Base-by-base conservation (phyloP, 192 early-diverging fungal species). In the Rhizophagus clarus region DNA sequence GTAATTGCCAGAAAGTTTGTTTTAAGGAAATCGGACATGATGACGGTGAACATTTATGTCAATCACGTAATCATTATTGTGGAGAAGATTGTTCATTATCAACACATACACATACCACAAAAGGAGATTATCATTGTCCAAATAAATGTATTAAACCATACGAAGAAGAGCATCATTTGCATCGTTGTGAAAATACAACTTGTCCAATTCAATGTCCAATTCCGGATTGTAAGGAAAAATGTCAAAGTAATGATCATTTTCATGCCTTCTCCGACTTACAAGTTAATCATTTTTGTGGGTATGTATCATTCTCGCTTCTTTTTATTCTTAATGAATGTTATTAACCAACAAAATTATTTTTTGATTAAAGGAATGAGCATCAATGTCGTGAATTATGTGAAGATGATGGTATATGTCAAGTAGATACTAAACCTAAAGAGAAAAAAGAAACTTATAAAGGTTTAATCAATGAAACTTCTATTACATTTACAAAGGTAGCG, bases 31-130 rank as follows among this genome's bases (percentile, higher is more conserved):
- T 81, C 22, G 80, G 28, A 0, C 80, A 81, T 77, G 47, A 77
- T 3, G 49, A 80, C 26, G 47, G 32, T 8, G 24, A 47, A n/a
- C 80, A 81, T 51, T 20, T 76, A 61, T 81, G 80, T 56, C 42
- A 67, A 51, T 37, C 80, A 7, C 34, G 34, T n/a, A n/a, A n/a
- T 51, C 80, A 81, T 66, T 77, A 81, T 67, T 81, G 80, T 22
- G 80, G 80, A 32, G 26, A 37, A 24, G 64, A 74, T 26, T 81
- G 80, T 72, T 77, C 80, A 24, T 31, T 81, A 26, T 29, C 9
- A 47, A 26, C 72, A 2, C 11, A n/a, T n/a, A n/a, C n/a, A n/a
- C n/a, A 61, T 15, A 75, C 72, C 12, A 3, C 2, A 37, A 75
- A 73, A 26, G 75, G 62, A 7, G 24, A 37, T 45, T 77, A 77